Base-by-base conservation (phyloP, 78 protist genomes). In the Fonticula alba region DNA sequence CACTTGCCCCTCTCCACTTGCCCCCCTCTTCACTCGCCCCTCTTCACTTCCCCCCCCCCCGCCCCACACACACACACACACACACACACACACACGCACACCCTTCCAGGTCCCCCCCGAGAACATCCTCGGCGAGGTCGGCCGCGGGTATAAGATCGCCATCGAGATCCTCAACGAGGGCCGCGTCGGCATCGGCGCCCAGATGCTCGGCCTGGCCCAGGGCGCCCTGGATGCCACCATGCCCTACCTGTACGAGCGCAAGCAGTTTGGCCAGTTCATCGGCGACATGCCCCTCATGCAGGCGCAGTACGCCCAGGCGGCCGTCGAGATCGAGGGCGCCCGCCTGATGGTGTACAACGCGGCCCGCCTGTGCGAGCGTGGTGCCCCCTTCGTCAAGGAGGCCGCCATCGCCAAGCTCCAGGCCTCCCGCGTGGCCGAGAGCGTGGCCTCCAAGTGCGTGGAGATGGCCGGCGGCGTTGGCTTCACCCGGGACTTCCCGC, bases 401-500 rank as follows among this genome's bases (percentile, higher is more conserved):
- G 94, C 94, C 3, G 86, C 91, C 47, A 84, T 84, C 91, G 94
- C 94, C 0, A 88, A 88, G 80, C 56, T 63, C n/a, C 26, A 63
- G 14, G 31, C 52, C 14, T 63, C 68, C 19, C 66, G 9, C 11
- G 64, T 24, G 9, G 72, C 62, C 14, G 74, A 68, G 13, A 35
- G 84, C 9, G 40, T 71, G 7, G 62, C 69, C 24, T 74, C 76
- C 49, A 17, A 37, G 40, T 27, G 67, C 36, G 63, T 88, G 33
- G 82, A 82, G 68, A 69, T 72, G 84, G 17, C 81, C 26, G 94
- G 94, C 24, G 94, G 94, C 35, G 91, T 88, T 53, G 94, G 94
- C 33, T 85, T 80, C 72, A 83, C 88, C 11, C 73, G 72, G 71
- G 93, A 85, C 37, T 81, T 71, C 49, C 79, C 72, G 0, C 83